Evolutionary conservation across 768 basidiomycete genomes (phyloP).

Genomic region (Russula vinacea): DNA sequence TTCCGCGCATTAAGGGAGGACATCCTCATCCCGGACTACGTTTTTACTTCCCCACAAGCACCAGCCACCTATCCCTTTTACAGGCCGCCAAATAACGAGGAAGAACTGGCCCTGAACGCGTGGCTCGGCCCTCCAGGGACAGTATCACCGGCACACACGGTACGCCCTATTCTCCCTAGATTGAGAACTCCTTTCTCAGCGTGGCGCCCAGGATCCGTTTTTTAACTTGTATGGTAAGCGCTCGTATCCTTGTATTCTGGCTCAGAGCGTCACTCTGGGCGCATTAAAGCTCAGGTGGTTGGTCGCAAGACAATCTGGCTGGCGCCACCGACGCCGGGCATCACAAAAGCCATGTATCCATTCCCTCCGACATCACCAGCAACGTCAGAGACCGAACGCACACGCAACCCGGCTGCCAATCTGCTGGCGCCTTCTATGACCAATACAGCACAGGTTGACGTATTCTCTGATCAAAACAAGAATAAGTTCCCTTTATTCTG

Average conservation of each 20-base stretch:
- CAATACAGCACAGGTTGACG: conserved; percentile 83
- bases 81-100: conserved; percentile 59
- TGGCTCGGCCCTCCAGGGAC: conserved; percentile 84
- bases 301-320: conserved; percentile 92
- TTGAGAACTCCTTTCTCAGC: conserved; percentile 15
- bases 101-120: conserved; percentile 64
- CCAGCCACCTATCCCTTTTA: conserved; percentile 51
- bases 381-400: conserved; percentile 13
- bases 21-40: conserved; percentile 83
- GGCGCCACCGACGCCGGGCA: conserved; percentile 57
- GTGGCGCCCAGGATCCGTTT: conserved; percentile 72
- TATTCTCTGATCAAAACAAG: conserved; percentile 49
- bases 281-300: conserved; percentile 70
- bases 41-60: conserved; percentile 58
- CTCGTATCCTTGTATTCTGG: conserved; percentile 6
- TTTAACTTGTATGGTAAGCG: conserved; percentile 82
- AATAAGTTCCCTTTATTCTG: conserved; percentile 51
- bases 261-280: neutral
- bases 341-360: conserved; percentile 58
- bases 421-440: conserved; percentile 49
- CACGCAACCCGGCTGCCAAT: conserved; percentile 43
- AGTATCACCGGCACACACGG: conserved; percentile 85
- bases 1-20: conserved; percentile 77
- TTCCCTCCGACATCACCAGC: conserved; percentile 35
- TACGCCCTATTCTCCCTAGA: conserved; percentile 42